Base-by-base conservation (phyloP, 441 rosid genomes). In the Caryocar brasiliense region DNA sequence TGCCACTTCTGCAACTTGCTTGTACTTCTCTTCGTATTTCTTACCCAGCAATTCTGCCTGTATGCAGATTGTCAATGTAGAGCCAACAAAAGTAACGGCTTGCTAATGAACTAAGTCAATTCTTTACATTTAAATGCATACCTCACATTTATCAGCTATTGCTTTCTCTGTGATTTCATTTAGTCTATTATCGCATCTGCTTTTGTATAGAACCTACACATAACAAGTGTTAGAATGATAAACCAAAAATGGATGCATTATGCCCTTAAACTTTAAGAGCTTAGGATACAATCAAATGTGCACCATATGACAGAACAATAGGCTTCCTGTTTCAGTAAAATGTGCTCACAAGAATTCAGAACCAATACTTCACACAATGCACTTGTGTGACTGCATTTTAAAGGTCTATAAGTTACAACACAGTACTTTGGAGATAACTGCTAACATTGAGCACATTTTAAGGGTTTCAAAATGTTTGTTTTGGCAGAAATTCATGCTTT, bases 81-180 rank as follows among this genome's bases (percentile, higher is more conserved):
- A 61, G 59, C 36, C 34, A 32, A 54, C 39, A 24, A 21, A 62
- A 24, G 42, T 49, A 42, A 38, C 25, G 29, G 67, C 54, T 28
- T 51, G 17, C 38, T 24, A 54, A 49, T 4, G 39, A 58, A 47
- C 17, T 43, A 49, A 43, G 10, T 45, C 23, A 15, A 40, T 25
- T 29, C 22, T 23, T 39, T 52, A 33, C 27, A 53, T 17, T 39
- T 28, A 24, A 49, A 58, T 49, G 29, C 51, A 40, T 71, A 92
- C 98, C 96, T 92, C 98, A 26, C 80, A 84, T 77, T 82, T 92
- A 64, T 92, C 95, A 58, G 96, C 85, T 23, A 76, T 55, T 64
- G 94, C 98, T 73, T 94, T 83, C 69, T 92, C 98, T 0, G 79
- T 77, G 62, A 92, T 92, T 70, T 92, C 98, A 65, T 92, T 87